phyloP scores from a whole-genome alignment of 495 filamentous ascomycete species.

The Tuber melanosporum region DNA sequence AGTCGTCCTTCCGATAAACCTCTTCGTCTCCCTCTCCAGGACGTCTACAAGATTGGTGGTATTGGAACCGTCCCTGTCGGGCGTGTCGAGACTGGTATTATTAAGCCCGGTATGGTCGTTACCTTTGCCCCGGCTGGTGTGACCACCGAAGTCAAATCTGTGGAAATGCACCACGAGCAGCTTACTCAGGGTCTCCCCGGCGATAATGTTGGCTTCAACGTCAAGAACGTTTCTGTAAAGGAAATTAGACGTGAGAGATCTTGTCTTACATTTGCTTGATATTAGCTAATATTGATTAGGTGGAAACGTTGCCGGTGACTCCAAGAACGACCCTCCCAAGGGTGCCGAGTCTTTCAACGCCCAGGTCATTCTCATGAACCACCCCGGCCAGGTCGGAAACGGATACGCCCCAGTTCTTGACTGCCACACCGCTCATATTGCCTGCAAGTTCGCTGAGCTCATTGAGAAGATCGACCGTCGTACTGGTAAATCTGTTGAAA shows the following conservation, averaged over 20 bases:
- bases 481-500: slow-evolving; percentile 96
- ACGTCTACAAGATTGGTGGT: slow-evolving; percentile 99
- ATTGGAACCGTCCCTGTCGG: slow-evolving; percentile 99
- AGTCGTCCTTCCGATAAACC: slow-evolving; percentile 93
- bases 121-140: slow-evolving; percentile 95
- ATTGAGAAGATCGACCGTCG: slow-evolving; percentile 99
- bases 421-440: slow-evolving; percentile 99
- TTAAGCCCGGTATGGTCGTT: slow-evolving; percentile 96
- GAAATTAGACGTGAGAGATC: slow-evolving; percentile 72
- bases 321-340: slow-evolving; percentile 96
- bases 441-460: slow-evolving; percentile 99
- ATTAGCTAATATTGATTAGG: slow-evolving; percentile 16
- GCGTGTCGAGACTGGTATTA: slow-evolving; percentile 99
- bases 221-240: slow-evolving; percentile 99
- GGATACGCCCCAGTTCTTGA: slow-evolving; percentile 98
- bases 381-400: slow-evolving; percentile 97
- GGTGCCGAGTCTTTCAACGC: slow-evolving; percentile 91
- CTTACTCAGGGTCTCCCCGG: slow-evolving; percentile 90
- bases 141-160: slow-evolving; percentile 99
- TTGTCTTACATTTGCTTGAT: background rate
- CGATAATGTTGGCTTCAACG: slow-evolving; percentile 99
- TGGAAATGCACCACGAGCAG: slow-evolving; percentile 99
- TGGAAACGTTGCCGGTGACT: slow-evolving; percentile 99
- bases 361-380: slow-evolving; percentile 99
- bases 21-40: slow-evolving; percentile 99